Evolutionary conservation across 148 eudicot species (phyloP).

Genomic region (Beta vulgaris): DNA sequence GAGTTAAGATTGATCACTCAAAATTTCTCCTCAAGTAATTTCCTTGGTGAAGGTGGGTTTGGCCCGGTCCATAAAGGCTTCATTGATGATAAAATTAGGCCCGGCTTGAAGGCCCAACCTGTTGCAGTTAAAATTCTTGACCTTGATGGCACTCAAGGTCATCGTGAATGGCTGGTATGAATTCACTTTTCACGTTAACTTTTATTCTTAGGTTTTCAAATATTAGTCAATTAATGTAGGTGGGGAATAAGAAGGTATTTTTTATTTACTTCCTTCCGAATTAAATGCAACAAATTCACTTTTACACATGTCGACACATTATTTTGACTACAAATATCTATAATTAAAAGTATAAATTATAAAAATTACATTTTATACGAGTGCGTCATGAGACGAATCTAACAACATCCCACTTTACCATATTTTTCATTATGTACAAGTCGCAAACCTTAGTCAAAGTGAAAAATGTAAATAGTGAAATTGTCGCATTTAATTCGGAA

Average conservation of each 20-base stretch:
- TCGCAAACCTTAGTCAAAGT: no score
- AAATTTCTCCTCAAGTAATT: slow-evolving; percentile 62
- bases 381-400: no score
- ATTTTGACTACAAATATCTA: no score
- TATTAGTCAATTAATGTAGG: background rate
- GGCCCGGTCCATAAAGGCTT: slow-evolving; percentile 96
- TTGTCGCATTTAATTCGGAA: no score
- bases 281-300: no score
- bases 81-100: slow-evolving; percentile 71
- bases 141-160: slow-evolving; percentile 81
- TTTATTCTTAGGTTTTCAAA: background rate
- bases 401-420: no score
- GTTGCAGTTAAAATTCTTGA: slow-evolving; percentile 91
- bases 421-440: no score
- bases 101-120: slow-evolving; percentile 78
- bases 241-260: background rate
- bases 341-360: no score
- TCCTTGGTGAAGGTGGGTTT: slow-evolving; percentile 90
- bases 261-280: no score
- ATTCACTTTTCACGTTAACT: background rate
- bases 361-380: no score
- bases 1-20: slow-evolving; percentile 79
- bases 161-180: slow-evolving; percentile 86
- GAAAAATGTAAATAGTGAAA: no score
- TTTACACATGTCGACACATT: no score